A percentile compares a stretch with the other conserved stretches of the same genome.
Conservation (phyloP, 768 basidiomycete species). For the Lanmaoa pseudosensibilis region DNA sequence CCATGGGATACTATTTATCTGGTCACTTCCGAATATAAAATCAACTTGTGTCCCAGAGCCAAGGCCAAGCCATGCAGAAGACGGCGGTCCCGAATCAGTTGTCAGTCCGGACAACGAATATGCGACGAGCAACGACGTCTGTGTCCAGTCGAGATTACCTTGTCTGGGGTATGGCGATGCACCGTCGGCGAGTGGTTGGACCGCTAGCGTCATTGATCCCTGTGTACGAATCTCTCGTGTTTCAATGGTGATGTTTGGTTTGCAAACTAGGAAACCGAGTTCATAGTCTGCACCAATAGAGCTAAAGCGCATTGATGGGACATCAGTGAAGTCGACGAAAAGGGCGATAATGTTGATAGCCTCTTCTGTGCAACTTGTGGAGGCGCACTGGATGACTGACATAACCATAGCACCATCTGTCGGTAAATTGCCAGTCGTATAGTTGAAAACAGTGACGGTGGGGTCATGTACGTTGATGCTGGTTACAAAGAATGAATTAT, state of each 20-base stretch:
- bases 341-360: slow-evolving; percentile 9
- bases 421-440: slow-evolving; percentile 15
- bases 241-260: slow-evolving; percentile 23
- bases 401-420: slow-evolving; percentile 18
- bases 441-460: slow-evolving; percentile 12
- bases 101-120: too few relatives aligned
- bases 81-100: too few relatives aligned
- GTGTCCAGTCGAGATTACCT: too few relatives aligned
- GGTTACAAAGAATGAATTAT: slow-evolving; percentile 5
- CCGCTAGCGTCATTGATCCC: slow-evolving; percentile 12
- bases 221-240: slow-evolving; percentile 22
- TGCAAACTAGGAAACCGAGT: slow-evolving; percentile 24
- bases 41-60: too few relatives aligned
- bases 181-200: slow-evolving; percentile 1
- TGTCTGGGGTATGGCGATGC: too few relatives aligned
- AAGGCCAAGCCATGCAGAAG: too few relatives aligned
- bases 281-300: slow-evolving; percentile 17
- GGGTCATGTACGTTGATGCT: slow-evolving; percentile 19
- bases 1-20: too few relatives aligned
- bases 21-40: too few relatives aligned
- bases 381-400: slow-evolving; percentile 15
- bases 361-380: slow-evolving; percentile 7
- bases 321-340: slow-evolving; percentile 13
- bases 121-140: too few relatives aligned
- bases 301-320: slow-evolving; percentile 13